phyloP scores from a whole-genome alignment of 2,329 filamentous ascomycete genomes.

The Nemania sp. region DNA sequence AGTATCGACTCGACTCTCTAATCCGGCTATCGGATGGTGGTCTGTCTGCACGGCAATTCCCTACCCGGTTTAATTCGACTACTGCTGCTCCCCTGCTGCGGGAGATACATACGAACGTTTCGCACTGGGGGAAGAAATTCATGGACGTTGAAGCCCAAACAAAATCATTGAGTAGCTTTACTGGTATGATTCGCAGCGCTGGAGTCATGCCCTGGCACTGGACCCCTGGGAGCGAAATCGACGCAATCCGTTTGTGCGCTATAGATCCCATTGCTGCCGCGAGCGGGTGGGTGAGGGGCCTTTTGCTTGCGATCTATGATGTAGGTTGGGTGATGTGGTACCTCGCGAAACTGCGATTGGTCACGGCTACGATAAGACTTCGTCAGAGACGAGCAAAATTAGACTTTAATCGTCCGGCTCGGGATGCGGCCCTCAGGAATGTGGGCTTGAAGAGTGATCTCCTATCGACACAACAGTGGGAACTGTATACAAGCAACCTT shows the following conservation, averaged over 20 bases:
- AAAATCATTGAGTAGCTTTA: slow-evolving; percentile 22
- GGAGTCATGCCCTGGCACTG: slow-evolving; percentile 37
- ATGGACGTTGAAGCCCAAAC: slow-evolving; percentile 17
- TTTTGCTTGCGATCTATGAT: slow-evolving; percentile 15
- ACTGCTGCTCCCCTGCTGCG: slow-evolving; percentile 7
- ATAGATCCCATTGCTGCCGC: slow-evolving; percentile 31
- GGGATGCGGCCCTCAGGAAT: neutral
- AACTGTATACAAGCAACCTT: slow-evolving; percentile 33
- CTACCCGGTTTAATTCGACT: slow-evolving; percentile 11
- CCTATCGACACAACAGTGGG: slow-evolving; percentile 19
- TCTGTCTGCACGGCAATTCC: slow-evolving; percentile 30
- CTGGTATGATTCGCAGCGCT: slow-evolving; percentile 31
- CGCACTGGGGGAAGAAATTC: slow-evolving; percentile 13
- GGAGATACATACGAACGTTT: slow-evolving; percentile 17
- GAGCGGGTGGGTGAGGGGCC: slow-evolving; percentile 14
- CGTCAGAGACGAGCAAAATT: slow-evolving; percentile 13
- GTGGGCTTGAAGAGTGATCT: slow-evolving; percentile 20
- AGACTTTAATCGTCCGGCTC: neutral
- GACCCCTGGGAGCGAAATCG: slow-evolving; percentile 34
- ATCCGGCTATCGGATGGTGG: slow-evolving; percentile 35
- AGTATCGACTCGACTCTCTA: slow-evolving; percentile 12
- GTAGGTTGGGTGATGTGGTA: slow-evolving; percentile 16
- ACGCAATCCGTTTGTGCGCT: slow-evolving; percentile 34
- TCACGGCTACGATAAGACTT: neutral
- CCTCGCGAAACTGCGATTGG: slow-evolving; percentile 10